These are phyloP conservation scores for Ensete glaucum DNA, from an alignment of 176 grass and related monocot genomes.

Conservation along the genomic window DNA sequence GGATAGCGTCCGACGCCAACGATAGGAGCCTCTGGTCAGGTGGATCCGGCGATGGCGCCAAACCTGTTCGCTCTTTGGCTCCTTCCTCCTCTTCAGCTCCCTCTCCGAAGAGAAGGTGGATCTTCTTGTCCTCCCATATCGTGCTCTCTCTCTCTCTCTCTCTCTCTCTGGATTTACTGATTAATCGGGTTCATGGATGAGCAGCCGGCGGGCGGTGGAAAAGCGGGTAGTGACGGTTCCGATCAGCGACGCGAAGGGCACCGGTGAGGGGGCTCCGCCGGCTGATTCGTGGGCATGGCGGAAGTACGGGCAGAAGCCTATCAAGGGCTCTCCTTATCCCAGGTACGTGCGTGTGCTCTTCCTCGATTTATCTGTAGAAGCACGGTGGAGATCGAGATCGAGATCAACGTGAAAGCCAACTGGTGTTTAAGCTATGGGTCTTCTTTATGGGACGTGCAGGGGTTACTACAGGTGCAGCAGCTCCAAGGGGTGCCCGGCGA, in stretches of 20 bases:
- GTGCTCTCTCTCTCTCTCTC: background rate
- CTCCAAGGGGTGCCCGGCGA: slow-evolving; percentile 26
- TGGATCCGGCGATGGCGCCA: slow-evolving; percentile 25
- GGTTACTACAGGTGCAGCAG: slow-evolving; percentile 30
- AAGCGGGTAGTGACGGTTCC: slow-evolving; percentile 86
- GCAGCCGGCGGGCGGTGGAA: slow-evolving; percentile 83
- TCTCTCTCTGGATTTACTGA: background rate
- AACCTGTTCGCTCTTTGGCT: background rate
- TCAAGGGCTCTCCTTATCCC: slow-evolving; percentile 99
- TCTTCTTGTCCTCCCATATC: background rate
- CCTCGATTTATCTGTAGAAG: background rate
- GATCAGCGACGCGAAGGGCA: slow-evolving; percentile 35
- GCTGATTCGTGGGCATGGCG: slow-evolving; percentile 98
- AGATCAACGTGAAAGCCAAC: background rate
- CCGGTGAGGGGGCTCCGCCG: slow-evolving; percentile 79
- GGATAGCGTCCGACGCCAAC: slow-evolving; percentile 14
- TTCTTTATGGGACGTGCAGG: background rate
- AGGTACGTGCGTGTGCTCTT: slow-evolving; percentile 22
- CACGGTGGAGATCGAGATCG: background rate
- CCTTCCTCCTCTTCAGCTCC: slow-evolving; percentile 10
- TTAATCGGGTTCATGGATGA: background rate
- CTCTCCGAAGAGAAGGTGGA: slow-evolving; percentile 65
- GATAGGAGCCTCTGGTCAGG: background rate
- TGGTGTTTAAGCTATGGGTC: background rate
- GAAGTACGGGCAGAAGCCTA: slow-evolving; percentile 99